These are phyloP conservation scores for Brachypodium distachyon DNA, from an alignment of 202 grass and related monocot genomes.

Conservation along the genomic window DNA sequence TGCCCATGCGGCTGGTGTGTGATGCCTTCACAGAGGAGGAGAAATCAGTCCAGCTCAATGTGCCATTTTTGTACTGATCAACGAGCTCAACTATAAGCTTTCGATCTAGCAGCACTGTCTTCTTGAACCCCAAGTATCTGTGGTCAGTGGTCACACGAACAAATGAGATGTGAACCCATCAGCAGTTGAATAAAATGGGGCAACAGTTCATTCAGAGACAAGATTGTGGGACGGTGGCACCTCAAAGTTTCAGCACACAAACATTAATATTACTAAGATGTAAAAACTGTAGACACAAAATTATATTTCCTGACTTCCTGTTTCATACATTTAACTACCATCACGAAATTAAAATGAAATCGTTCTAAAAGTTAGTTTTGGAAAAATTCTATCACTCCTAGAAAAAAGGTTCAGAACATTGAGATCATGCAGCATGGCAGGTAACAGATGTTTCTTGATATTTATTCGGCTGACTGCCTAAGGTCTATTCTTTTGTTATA, in stretches of 20 bases:
- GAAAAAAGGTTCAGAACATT: not conserved
- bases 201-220: not conserved
- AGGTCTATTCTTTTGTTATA: not conserved
- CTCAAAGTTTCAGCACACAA: not conserved
- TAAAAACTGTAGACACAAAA: not conserved
- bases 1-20: slow-evolving; percentile 68
- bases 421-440: not conserved
- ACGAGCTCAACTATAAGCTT: slow-evolving; percentile 71
- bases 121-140: slow-evolving; percentile 85
- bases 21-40: slow-evolving; percentile 57
- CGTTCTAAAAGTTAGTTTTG: not conserved
- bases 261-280: not conserved
- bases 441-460: not conserved
- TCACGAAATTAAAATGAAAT: not conserved
- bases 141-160: not conserved
- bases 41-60: slow-evolving; percentile 68
- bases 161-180: not conserved
- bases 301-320: not conserved
- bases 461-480: not conserved
- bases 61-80: slow-evolving; percentile 58
- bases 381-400: not conserved
- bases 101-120: slow-evolving; percentile 73
- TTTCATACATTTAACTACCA: not conserved
- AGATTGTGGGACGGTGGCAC: not conserved
- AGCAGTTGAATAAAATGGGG: not conserved